phyloP scores from a whole-genome alignment of 257 asterid species.

The Cordia subcordata region DNA sequence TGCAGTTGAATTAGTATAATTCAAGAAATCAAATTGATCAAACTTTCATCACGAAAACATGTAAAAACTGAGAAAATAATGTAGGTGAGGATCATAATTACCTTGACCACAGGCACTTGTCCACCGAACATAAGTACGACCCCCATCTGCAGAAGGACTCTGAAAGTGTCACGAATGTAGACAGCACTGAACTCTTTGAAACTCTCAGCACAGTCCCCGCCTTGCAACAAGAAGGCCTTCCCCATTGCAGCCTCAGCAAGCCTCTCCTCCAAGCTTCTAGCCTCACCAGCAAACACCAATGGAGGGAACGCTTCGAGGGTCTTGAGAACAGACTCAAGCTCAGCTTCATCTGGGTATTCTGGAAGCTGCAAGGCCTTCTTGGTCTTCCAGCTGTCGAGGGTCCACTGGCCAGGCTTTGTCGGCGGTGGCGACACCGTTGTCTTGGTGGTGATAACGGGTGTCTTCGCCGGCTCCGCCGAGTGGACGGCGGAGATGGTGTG shows the following conservation, averaged over 20 bases:
- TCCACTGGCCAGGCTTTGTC: constrained; percentile 37
- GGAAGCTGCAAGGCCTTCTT: constrained; percentile 79
- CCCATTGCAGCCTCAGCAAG: constrained; percentile 81
- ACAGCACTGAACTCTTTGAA: constrained; percentile 77
- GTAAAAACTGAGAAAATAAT: no score
- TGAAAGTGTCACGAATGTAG: constrained; percentile 72
- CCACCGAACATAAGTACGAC: constrained; percentile 85
- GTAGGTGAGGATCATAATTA: constrained; percentile 9
- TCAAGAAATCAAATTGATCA: no score
- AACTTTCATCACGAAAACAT: no score
- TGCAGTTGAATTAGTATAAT: no score
- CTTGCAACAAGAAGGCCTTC: constrained; percentile 74
- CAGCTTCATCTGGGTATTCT: constrained; percentile 61
- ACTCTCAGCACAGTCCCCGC: constrained; percentile 90
- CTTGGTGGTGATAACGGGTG: constrained; percentile 26
- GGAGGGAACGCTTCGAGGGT: constrained; percentile 69
- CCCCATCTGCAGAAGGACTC: constrained; percentile 75
- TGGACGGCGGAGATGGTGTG: constrained; percentile 59
- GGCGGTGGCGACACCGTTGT: constrained; percentile 19
- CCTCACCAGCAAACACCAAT: constrained; percentile 84
- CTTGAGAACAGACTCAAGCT: constrained; percentile 49
- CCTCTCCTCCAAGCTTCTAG: constrained; percentile 71
- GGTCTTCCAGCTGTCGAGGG: constrained; percentile 54
- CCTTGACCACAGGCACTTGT: constrained; percentile 80
- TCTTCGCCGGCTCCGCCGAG: constrained; percentile 65